Evolutionary conservation across 192 early-diverging fungal species (phyloP).

Genomic region (Gigaspora rosea): DNA sequence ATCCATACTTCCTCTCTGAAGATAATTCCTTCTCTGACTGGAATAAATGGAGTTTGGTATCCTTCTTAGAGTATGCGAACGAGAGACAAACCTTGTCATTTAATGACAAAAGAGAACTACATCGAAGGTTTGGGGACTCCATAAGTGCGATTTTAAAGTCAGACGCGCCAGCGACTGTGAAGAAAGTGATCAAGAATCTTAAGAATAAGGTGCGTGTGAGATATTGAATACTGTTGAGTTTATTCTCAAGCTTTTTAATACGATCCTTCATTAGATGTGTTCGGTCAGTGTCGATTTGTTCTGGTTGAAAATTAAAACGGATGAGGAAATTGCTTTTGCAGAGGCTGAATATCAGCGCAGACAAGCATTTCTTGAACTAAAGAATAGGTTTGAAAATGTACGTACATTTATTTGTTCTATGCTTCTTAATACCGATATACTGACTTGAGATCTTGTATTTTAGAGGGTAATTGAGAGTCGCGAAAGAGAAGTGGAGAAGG

Average conservation of each 20-base stretch:
- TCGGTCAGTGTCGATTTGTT: too few relatives aligned
- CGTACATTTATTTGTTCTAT: too few relatives aligned
- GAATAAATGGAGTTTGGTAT: slow-evolving; percentile 7
- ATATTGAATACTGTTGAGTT: neutral
- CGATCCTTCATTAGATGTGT: too few relatives aligned
- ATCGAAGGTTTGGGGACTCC: slow-evolving; percentile 2
- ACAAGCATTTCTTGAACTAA: too few relatives aligned
- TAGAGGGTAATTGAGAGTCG: slow-evolving; percentile 3
- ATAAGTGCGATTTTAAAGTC: neutral
- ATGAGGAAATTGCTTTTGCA: too few relatives aligned
- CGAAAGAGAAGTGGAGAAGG: slow-evolving; percentile 1
- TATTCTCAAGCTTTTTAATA: too few relatives aligned
- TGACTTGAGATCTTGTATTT: slow-evolving; percentile 12
- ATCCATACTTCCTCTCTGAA: neutral
- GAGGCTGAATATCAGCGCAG: too few relatives aligned
- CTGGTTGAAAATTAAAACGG: too few relatives aligned
- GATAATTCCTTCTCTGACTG: slow-evolving; percentile 2
- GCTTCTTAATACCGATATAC: neutral
- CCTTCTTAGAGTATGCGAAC: slow-evolving; percentile 1
- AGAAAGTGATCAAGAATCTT: neutral
- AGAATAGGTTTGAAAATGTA: too few relatives aligned
- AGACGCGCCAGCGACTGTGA: neutral
- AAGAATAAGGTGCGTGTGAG: neutral
- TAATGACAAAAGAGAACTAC: slow-evolving; percentile 1
- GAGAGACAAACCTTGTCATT: neutral